Evolutionary conservation across 179 eudicot genomes (phyloP).

Genomic region (Drosera spatulata): DNA sequence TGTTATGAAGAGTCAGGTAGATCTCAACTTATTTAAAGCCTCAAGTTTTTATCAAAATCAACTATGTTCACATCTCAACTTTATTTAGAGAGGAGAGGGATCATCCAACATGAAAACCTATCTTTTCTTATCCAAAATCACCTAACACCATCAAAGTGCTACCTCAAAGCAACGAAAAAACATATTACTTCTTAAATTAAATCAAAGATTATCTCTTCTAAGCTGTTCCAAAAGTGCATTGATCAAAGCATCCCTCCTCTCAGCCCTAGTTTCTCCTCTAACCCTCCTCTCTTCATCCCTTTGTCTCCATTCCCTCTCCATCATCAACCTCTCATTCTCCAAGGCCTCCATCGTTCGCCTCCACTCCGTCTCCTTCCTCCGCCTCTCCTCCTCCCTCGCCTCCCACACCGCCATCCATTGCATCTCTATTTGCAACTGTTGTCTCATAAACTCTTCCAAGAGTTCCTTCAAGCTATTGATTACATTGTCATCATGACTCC

Average conservation of each 20-base stretch:
- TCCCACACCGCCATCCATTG: constrained; percentile 58
- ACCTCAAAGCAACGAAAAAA: too few species aligned
- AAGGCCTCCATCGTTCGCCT: constrained; percentile 62
- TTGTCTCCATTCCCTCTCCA: constrained; percentile 74
- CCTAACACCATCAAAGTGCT: too few species aligned
- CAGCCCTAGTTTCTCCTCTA: constrained; percentile 84
- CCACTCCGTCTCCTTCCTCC: constrained; percentile 58
- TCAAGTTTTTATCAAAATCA: too few species aligned
- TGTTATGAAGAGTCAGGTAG: too few species aligned
- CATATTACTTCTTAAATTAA: too few species aligned
- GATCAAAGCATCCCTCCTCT: constrained; percentile 76
- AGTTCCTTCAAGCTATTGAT: constrained; percentile 33
- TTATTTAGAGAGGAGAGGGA: too few species aligned
- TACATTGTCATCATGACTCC: neutral
- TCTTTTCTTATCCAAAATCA: too few species aligned
- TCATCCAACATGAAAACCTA: too few species aligned
- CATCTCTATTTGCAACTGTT: constrained; percentile 57
- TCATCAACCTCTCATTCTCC: constrained; percentile 63
- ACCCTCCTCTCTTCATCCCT: constrained; percentile 70
- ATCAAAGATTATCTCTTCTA: constrained; percentile 32
- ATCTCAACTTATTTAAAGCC: too few species aligned
- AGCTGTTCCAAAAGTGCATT: constrained; percentile 58
- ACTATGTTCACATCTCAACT: too few species aligned
- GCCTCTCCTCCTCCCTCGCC: constrained; percentile 73
- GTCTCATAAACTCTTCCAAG: constrained; percentile 66